Evolutionary conservation across 2,329 filamentous ascomycete genomes (phyloP), one percentile per base, ranked within the genome.

Genomic region (Penicillium sp.): DNA sequence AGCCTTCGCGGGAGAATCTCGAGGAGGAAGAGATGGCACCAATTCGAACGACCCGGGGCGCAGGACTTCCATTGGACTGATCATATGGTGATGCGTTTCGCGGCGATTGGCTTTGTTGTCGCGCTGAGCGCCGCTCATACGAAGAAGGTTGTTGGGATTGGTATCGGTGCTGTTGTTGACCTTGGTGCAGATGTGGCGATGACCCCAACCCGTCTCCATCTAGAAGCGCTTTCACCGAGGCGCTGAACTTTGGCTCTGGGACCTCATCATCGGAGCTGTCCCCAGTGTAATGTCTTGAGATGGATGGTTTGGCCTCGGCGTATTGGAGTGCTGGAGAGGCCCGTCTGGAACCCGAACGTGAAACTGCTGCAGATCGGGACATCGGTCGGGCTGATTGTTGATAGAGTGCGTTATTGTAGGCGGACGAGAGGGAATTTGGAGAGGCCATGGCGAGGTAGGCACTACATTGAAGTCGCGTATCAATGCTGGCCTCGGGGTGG

Each of bases 211-310:
- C 81, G 66, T 84, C 83, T 64, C 82, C 81, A 56, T 83, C 83
- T 57, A 97, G 84, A 17, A 97, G 83, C 22, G 92, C 93, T 74
- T 95, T 94, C 53, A 94, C 96, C 68, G 95, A 86, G 71, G 93
- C 93, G 75, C 93, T 97, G 75, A 97, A 90, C 80, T 95, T 96
- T 71, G 93, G 93, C 69, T 92, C 90, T 17, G 91, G 91, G 30
- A 96, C 91, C 78, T 97, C 94, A 72, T 97, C 94, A 78, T 97
- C 94, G 26, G 93, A 97, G 82, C 92, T 97, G 74, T 97, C 93
- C 70, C 91, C 89, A 0, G 81, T 79, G 66, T 73, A 77, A 19
- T 73, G 69, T 51, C 71, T 71, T 3, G 74, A 62, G 2, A 71
- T 53, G 6, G 70, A 67, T 45, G 59, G 56, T 51, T 61, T 61